Conservation (phyloP, 495 filamentous ascomycete genomes). For the Penicillium ochrochloron region DNA sequence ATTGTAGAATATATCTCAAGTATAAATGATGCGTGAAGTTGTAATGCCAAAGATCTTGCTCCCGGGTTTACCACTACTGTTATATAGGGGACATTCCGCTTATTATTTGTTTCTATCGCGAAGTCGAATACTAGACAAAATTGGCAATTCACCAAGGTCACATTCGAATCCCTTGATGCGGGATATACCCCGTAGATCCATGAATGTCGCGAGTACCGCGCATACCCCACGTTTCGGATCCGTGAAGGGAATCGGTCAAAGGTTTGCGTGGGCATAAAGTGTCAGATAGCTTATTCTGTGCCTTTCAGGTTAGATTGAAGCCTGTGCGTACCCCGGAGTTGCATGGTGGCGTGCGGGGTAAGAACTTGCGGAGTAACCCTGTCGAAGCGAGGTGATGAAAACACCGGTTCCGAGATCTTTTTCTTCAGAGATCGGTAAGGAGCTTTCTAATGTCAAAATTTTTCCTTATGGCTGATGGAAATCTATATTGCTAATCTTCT, state of each 20-base stretch:
- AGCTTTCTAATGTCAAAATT: neutral
- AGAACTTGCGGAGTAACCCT: slow-evolving; percentile 5
- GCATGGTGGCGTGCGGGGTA: slow-evolving; percentile 8
- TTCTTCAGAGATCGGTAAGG: neutral
- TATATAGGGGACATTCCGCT: neutral
- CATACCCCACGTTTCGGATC: neutral
- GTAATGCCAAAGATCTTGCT: neutral
- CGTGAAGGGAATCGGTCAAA: neutral
- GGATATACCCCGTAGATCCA: neutral
- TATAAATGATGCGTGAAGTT: neutral
- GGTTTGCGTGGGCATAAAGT: too few relatives aligned
- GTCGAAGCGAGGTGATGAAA: neutral
- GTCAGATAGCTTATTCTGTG: neutral
- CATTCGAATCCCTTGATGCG: neutral
- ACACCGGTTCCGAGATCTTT: neutral
- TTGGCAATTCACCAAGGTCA: neutral
- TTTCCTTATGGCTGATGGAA: neutral
- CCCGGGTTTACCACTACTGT: neutral
- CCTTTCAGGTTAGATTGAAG: neutral
- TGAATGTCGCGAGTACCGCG: neutral
- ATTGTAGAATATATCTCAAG: neutral
- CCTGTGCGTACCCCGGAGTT: slow-evolving; percentile 10
- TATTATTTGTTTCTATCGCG: neutral
- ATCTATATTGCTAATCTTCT: neutral
- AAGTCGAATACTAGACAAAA: neutral